Conservation (phyloP, 495 filamentous ascomycete species). For the Penicillium parvum region DNA sequence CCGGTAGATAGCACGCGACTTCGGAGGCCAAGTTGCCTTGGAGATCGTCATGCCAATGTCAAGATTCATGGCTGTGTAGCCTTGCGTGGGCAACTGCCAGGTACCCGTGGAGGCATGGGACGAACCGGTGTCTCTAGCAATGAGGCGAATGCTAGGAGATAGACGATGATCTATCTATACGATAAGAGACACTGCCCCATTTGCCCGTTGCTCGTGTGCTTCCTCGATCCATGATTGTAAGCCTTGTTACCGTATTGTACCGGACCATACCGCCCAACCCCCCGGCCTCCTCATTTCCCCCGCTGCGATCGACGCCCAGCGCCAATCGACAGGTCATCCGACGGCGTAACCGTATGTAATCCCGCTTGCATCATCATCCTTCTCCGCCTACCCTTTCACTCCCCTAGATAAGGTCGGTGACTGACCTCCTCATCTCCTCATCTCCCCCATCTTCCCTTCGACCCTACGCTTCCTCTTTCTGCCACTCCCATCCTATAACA, state of each 20-base stretch:
- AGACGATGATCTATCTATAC: too few species aligned
- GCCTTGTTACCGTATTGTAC: too few species aligned
- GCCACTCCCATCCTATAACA: slow-evolving; percentile 17
- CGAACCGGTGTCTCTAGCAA: too few species aligned
- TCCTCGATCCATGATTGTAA: not conserved
- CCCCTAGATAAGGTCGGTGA: slow-evolving; percentile 26
- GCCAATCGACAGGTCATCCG: slow-evolving; percentile 28
- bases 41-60: slow-evolving; percentile 9
- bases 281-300: slow-evolving; percentile 3
- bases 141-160: too few species aligned
- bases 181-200: too few species aligned
- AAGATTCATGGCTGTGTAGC: slow-evolving; percentile 12
- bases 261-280: slow-evolving; percentile 9
- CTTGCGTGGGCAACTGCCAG: slow-evolving; percentile 16
- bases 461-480: slow-evolving; percentile 16
- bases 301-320: slow-evolving; percentile 28
- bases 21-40: slow-evolving; percentile 24
- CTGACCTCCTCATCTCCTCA: slow-evolving; percentile 33
- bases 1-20: slow-evolving; percentile 31
- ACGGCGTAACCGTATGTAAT: slow-evolving; percentile 27
- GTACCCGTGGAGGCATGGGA: too few species aligned
- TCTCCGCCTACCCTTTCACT: slow-evolving; percentile 33
- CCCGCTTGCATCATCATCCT: slow-evolving; percentile 44
- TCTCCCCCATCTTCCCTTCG: slow-evolving; percentile 10
- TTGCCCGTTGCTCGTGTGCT: not conserved